phyloP scores from a whole-genome alignment of 75 land plant species.

The Selaginella tamariscina region DNA sequence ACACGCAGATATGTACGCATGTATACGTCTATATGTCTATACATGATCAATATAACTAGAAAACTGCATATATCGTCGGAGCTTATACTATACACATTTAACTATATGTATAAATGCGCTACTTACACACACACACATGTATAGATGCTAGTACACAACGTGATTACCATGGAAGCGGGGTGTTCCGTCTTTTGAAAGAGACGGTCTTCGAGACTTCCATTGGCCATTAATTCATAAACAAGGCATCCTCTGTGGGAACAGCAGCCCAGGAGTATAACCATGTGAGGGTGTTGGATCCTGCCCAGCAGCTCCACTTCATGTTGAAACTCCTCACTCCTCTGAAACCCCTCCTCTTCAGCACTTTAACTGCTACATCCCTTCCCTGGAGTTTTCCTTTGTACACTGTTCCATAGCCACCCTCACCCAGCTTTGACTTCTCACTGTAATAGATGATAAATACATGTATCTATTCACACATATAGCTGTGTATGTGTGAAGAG shows the following conservation, averaged over 20 bases:
- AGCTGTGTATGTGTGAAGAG: too few relatives aligned
- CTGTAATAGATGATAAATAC: too few relatives aligned
- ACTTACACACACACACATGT: too few relatives aligned
- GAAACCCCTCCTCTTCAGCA: constrained; percentile 48
- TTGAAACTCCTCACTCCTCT: constrained; percentile 50
- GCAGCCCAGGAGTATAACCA: constrained; percentile 55
- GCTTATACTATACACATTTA: too few relatives aligned
- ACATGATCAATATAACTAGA: too few relatives aligned
- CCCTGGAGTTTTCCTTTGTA: constrained; percentile 44
- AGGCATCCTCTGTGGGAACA: constrained; percentile 56
- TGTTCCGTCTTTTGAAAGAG: constrained; percentile 24
- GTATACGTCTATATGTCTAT: too few relatives aligned
- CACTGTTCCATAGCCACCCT: constrained; percentile 66
- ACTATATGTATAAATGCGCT: too few relatives aligned
- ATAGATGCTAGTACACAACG: too few relatives aligned
- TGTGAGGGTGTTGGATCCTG: constrained; percentile 47
- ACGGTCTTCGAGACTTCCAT: constrained; percentile 52
- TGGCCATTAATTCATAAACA: constrained; percentile 66
- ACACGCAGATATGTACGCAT: too few relatives aligned
- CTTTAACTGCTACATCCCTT: constrained; percentile 54
- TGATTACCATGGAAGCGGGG: constrained; percentile 70
- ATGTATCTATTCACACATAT: too few relatives aligned
- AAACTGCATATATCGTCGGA: too few relatives aligned
- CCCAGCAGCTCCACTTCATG: constrained; percentile 62
- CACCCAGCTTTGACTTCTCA: constrained; percentile 38